A percentile compares a stretch with the other conserved stretches of the same genome.
Conservation (phyloP, 2,329 filamentous ascomycete genomes). For the Aphanocladium album region DNA sequence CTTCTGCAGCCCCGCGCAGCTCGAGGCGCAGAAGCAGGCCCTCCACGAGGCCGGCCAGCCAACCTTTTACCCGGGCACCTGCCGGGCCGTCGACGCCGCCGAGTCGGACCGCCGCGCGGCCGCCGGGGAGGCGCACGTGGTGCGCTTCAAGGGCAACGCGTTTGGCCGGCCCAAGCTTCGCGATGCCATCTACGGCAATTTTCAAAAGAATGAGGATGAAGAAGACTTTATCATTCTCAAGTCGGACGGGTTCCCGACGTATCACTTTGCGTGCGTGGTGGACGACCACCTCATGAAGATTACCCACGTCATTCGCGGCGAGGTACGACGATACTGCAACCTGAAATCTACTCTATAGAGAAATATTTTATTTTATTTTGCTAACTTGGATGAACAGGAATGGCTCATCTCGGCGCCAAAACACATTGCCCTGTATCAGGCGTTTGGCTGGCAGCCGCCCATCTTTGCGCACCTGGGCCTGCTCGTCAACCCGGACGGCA, state of each 20-base stretch:
- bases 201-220: conserved; percentile 49
- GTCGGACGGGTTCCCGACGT: conserved; percentile 87
- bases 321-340: too few species aligned
- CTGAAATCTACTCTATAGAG: too few species aligned
- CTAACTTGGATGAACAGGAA: conserved; percentile 52
- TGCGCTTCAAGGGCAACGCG: conserved; percentile 64
- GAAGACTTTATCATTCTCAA: conserved; percentile 91
- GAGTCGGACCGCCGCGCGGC: conserved; percentile 68
- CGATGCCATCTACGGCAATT: conserved; percentile 75
- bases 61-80: conserved; percentile 57
- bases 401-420: conserved; percentile 93
- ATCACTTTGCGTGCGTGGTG: conserved; percentile 95
- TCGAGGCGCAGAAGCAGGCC: conserved; percentile 61
- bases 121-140: conserved; percentile 65
- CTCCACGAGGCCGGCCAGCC: conserved; percentile 48
- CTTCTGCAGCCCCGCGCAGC: conserved; percentile 74
- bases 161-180: conserved; percentile 57
- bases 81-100: conserved; percentile 57
- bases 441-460: conserved; percentile 69
- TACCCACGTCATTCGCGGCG: conserved; percentile 89
- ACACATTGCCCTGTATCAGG: conserved; percentile 65
- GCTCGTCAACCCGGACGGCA: conserved; percentile 61
- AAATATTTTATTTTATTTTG: too few species aligned
- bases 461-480: conserved; percentile 77
- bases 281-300: conserved; percentile 95